Base-by-base conservation (phyloP, 768 basidiomycete genomes). In the Agrocybe chaxingu region DNA sequence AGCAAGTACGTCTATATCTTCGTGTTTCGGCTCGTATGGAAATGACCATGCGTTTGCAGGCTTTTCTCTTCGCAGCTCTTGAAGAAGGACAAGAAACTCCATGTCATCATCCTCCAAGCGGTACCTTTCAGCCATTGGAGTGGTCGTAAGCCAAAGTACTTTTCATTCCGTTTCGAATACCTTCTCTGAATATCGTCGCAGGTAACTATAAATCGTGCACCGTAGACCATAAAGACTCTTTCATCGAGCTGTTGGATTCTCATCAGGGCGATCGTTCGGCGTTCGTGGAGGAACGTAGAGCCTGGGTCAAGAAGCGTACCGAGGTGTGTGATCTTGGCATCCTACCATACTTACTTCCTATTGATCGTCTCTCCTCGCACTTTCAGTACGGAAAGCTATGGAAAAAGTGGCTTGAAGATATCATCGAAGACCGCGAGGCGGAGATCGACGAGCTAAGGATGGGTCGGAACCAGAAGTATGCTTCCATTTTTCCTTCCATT, bases 181-280 rank as follows among this genome's bases (percentile, higher is more conserved):
- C 9, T 11, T 19, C 11, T 12, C 13, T 8, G 32, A 11, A 45
- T 1, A 29, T n/a, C 13, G 11, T 44, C 34, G 6, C 31, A 52
- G 51, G 44, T 13, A 50, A 33, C 5, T 45, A 51, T 8, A 49
- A 39, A 31, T 57, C 35, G 5, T 66, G 63, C 41, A 50, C 60
- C 2, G 48, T 51, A 10, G 45, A 37, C 11, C 55, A 56, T 7
- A 57, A 53, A 50, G 48, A 62, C 10, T 41, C 38, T 1, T 64
- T 69, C 43, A 16, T 60, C 16, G 45, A 56, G 42, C 52, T 61
- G 1, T 37, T 64, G 13, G 33, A 45, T 2, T 31, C 45, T 8
- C 43, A 44, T 13, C 24, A 44, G 7, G 48, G 39, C 36, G 53
- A 61, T 38, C 43, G 12, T 24, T 24, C 45, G 3, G 51, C 29